A percentile compares a stretch with the other conserved stretches of the same genome.
Conservation (phyloP, 306 rosid genomes). For the Elaeagnus macrophylla region DNA sequence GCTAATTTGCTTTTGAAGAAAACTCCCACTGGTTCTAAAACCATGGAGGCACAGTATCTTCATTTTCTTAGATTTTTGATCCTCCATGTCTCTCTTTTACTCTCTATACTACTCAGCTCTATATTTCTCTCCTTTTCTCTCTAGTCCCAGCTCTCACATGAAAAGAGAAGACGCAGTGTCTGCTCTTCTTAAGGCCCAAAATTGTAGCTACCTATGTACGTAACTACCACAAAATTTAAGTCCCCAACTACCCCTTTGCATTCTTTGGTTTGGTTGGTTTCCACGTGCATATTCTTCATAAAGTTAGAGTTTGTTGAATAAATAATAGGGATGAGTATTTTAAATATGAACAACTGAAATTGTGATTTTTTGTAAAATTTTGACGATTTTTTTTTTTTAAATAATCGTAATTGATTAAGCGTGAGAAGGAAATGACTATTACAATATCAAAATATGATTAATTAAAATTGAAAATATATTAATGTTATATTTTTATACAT, state of each 20-base stretch:
- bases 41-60: slow-evolving; percentile 87
- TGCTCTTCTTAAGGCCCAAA: background rate
- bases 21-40: slow-evolving; percentile 77
- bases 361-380: too few relatives aligned
- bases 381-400: too few relatives aligned
- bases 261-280: background rate
- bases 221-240: background rate
- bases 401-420: too few relatives aligned
- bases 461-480: too few relatives aligned
- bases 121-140: background rate
- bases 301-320: background rate
- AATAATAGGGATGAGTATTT: too few relatives aligned
- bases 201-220: slow-evolving; percentile 5
- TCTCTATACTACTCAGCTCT: background rate
- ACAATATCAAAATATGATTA: too few relatives aligned
- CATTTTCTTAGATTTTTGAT: slow-evolving; percentile 33
- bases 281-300: slow-evolving; percentile 7
- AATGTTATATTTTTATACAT: too few relatives aligned
- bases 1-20: slow-evolving; percentile 62
- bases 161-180: background rate
- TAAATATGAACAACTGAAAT: too few relatives aligned
- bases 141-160: background rate
- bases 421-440: too few relatives aligned
- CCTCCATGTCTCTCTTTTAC: slow-evolving; percentile 2
- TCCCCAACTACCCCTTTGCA: slow-evolving; percentile 3